phyloP scores from a whole-genome alignment of 208 protist species.

The Jaenimonas drosophilae region DNA sequence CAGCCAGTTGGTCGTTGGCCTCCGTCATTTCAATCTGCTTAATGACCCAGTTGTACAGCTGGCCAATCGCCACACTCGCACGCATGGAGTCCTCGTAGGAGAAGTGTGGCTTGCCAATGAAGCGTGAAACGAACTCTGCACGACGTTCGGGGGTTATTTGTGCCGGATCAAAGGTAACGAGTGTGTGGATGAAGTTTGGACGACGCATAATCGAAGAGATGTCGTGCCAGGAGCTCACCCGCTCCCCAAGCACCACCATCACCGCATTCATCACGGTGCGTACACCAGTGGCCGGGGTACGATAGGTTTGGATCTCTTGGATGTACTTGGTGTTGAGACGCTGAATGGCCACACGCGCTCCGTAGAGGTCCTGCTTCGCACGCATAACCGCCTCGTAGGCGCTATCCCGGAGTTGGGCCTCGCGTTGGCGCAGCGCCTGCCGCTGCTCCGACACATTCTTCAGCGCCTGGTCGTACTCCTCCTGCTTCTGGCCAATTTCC shows the following conservation, averaged over 20 bases:
- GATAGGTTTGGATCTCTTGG: slow-evolving; percentile 54
- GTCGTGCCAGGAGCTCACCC: slow-evolving; percentile 20
- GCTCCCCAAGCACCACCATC: slow-evolving; percentile 37
- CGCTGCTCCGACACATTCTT: slow-evolving; percentile 8
- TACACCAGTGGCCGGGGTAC: slow-evolving; percentile 48
- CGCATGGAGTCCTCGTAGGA: slow-evolving; percentile 35
- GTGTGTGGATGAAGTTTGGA: slow-evolving; percentile 22
- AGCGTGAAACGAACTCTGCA: slow-evolving; percentile 15
- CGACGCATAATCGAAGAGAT: slow-evolving; percentile 23
- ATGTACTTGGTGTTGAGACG: slow-evolving; percentile 30
- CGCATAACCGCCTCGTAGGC: slow-evolving; percentile 10
- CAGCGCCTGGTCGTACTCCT: background rate
- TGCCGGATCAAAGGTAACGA: slow-evolving; percentile 28
- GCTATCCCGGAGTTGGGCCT: slow-evolving; percentile 8
- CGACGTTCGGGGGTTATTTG: slow-evolving; percentile 12
- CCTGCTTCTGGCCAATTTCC: background rate
- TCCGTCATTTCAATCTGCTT: slow-evolving; percentile 26
- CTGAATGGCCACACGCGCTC: slow-evolving; percentile 29
- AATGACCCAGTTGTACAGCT: slow-evolving; percentile 50
- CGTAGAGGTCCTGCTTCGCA: slow-evolving; percentile 19
- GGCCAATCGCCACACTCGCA: slow-evolving; percentile 37
- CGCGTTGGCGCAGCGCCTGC: slow-evolving; percentile 10
- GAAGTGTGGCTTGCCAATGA: slow-evolving; percentile 27
- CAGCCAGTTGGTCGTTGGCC: slow-evolving; percentile 6
- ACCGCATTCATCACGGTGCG: slow-evolving; percentile 58